These are phyloP conservation scores for Cicer chorassanicum DNA, from an alignment of 306 rosid genomes.

Conservation along the genomic window DNA sequence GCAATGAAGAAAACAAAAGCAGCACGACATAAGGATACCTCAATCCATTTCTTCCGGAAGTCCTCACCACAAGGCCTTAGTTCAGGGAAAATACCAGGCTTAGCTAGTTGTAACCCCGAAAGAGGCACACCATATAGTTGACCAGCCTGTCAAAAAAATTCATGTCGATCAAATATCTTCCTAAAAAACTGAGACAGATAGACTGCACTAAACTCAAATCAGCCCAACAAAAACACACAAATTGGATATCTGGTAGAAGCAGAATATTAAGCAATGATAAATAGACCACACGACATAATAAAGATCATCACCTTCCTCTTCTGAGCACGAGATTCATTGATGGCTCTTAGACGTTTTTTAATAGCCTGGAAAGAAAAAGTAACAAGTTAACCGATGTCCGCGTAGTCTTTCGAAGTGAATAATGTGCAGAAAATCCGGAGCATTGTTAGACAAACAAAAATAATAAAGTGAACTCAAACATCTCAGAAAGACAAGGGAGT, in stretches of 20 bases:
- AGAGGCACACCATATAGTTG: conserved; percentile 93
- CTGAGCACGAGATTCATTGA: conserved; percentile 94
- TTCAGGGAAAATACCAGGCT: conserved; percentile 84
- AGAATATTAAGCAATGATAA: conserved; percentile 27
- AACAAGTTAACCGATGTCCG: conserved; percentile 35
- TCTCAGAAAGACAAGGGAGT: conserved; percentile 42
- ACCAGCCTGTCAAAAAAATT: conserved; percentile 81
- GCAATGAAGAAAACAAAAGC: conserved; percentile 10
- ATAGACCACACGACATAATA: conserved; percentile 15
- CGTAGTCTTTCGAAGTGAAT: not conserved
- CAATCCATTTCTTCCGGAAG: conserved; percentile 88
- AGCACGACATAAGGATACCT: conserved; percentile 56
- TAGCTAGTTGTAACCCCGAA: conserved; percentile 76
- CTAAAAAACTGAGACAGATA: conserved; percentile 34
- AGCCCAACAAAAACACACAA: conserved; percentile 23
- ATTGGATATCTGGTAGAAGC: conserved; percentile 6
- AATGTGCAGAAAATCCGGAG: conserved; percentile 27
- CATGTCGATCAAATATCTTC: conserved; percentile 45
- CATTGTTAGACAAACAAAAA: conserved; percentile 18
- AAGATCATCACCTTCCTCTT: conserved; percentile 82
- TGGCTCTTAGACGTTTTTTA: conserved; percentile 84
- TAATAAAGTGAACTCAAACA: conserved; percentile 28
- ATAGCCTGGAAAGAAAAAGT: conserved; percentile 69
- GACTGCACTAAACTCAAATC: not conserved
- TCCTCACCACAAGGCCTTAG: conserved; percentile 79